A percentile compares a stretch with the other conserved stretches of the same genome.
Evolutionary conservation across 2,329 filamentous ascomycete genomes (phyloP).

Genomic region (Tolypocladium guangdongense): DNA sequence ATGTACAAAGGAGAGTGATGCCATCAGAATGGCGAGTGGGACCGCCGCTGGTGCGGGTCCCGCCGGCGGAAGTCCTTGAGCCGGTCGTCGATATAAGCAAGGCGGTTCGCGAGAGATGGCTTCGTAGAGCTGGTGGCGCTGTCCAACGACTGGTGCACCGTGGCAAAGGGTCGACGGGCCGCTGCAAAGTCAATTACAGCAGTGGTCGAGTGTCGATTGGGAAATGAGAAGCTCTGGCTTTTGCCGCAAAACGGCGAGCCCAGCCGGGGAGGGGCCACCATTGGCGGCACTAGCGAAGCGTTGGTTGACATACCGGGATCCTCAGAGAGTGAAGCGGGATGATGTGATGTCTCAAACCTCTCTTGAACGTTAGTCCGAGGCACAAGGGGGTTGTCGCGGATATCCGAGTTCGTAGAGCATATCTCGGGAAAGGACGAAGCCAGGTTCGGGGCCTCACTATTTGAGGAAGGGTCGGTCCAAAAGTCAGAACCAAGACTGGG

Average conservation of each 20-base stretch:
- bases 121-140: slow-evolving; percentile 23
- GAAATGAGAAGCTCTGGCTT: slow-evolving; percentile 46
- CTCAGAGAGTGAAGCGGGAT: slow-evolving; percentile 1
- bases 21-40: slow-evolving; percentile 37
- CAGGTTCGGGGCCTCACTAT: slow-evolving; percentile 9
- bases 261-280: slow-evolving; percentile 34
- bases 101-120: slow-evolving; percentile 35
- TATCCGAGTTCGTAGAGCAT: slow-evolving; percentile 21
- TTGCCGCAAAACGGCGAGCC: slow-evolving; percentile 47
- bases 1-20: slow-evolving; percentile 4
- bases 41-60: slow-evolving; percentile 28
- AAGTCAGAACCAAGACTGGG: slow-evolving; percentile 45
- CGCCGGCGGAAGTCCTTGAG: slow-evolving; percentile 42
- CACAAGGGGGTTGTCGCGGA: slow-evolving; percentile 26
- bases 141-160: slow-evolving; percentile 37
- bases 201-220: slow-evolving; percentile 42
- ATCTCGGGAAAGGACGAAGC: slow-evolving; percentile 16
- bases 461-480: slow-evolving; percentile 34
- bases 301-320: neutral
- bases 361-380: slow-evolving; percentile 31
- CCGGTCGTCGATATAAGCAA: slow-evolving; percentile 48
- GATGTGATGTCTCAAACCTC: slow-evolving; percentile 23
- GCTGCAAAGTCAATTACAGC: slow-evolving; percentile 32
- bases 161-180: slow-evolving; percentile 43
- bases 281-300: slow-evolving; percentile 13